Base-by-base conservation (phyloP, 164 flowering plant species). In the Dillenia turbinata region DNA sequence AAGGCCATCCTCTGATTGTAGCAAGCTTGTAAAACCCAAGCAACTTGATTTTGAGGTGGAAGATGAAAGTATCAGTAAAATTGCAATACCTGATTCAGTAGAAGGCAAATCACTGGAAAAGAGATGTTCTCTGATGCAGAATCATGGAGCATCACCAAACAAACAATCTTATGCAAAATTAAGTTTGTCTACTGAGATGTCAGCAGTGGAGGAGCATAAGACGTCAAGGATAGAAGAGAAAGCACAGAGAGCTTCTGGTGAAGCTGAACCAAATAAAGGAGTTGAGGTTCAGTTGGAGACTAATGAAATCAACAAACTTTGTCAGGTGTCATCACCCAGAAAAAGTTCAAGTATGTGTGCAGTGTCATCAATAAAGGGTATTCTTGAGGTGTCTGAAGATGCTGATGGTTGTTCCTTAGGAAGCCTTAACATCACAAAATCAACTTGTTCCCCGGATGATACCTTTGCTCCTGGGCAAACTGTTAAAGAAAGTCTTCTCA, bases 11-110 rank as follows among this genome's bases (percentile, higher is more conserved):
- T 33, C 76, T 61, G 72, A 70, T 19, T 45, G 26, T 69, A 46
- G 53, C 15, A 66, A 57, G 53, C 48, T 62, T 61, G 63, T 80
- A 68, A 70, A 75, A 62, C 87, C 86, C 15, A 79, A 79, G 71
- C 77, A 73, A 54, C 83, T 83, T 52, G 66, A 76, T 52, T 86
- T 83, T 74, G 79, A 77, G 40, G 49, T 57, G 48, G 88, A 71
- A 69, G 78, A 72, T 15, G 49, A 51, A 59, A 67, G 57, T 63
- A 47, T 71, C 58, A 74, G 67, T 52, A 68, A 61, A 19, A 44
- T 19, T 10, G 47, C 14, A 11, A 43, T 40, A 58, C 57, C 62
- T 50, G 43, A 57, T 40, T 12, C 46, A n/a, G 73, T 33, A 59
- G 60, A 52, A 66, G 13, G 62, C 58, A 54, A 54, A 26, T 64